Base-by-base conservation (phyloP, 306 rosid species). In the Sphenostylis stenocarpa region DNA sequence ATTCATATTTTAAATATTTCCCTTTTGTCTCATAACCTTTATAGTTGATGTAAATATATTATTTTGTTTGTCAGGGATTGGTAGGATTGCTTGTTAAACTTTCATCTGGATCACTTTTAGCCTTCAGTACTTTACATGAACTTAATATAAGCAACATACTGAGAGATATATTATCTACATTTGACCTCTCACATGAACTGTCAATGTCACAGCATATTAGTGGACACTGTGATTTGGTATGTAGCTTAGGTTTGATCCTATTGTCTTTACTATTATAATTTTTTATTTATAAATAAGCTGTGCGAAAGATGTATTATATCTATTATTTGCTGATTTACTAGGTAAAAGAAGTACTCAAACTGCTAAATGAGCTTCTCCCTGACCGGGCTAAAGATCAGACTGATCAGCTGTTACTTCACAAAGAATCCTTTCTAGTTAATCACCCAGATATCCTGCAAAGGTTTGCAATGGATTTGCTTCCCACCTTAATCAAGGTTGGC, bases 291-390 rank as follows among this genome's bases (percentile, higher is more conserved):
- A 29, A 60, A 20, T 39, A 70, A 70, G 45, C 19, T n/a, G 24
- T n/a, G 34, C 45, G 64, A 44, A 41, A 51, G 57, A 20, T 44
- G 67, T 64, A 2, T 26, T 2, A 26, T 21, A 52, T n/a, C 33
- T 65, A 65, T 71, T 34, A 17, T 70, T 70, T 70, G 52, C 72
- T 80, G 58, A 61, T 24, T 7, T 72, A 23, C 56, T 87, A 94
- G 99, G 90, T 89, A 47, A 82, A 86, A 72, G 98, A 93, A 88
- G 96, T 86, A 73, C 93, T 96, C 60, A 91, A 88, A 80, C 77
- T 96, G 81, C 87, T 96, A 15, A 87, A 96, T 73, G 97, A 83
- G 85, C 99, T 96, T 82, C 93, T 96, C 80, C 99, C 97, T 61
- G 67, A 71, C 79, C 67, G 73, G 62, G 77, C 84, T 4, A 70